Conservation (phyloP, 2,329 filamentous ascomycete genomes). For the Colletotrichum tropicicola region DNA sequence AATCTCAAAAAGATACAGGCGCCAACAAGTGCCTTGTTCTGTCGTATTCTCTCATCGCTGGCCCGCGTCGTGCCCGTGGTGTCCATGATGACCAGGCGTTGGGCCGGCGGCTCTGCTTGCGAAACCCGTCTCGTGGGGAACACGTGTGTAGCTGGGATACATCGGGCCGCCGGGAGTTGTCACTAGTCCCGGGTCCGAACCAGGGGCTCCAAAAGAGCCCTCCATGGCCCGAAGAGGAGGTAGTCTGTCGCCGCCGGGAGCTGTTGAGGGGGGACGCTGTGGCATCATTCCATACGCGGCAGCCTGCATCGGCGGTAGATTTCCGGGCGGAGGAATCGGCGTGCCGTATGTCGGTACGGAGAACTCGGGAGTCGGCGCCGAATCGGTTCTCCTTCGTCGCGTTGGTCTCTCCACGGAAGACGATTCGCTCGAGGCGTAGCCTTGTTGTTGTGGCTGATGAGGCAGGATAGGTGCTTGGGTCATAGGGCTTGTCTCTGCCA, state of each 20-base stretch:
- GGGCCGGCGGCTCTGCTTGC: conserved; percentile 20
- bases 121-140: conserved; percentile 32
- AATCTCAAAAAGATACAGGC: background rate
- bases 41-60: conserved; percentile 15
- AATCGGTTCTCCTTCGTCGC: conserved; percentile 57
- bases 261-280: conserved; percentile 47
- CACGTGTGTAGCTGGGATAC: conserved; percentile 28
- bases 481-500: conserved; percentile 48
- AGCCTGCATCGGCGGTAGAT: conserved; percentile 52
- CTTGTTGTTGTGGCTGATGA: conserved; percentile 35
- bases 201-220: conserved; percentile 32
- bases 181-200: background rate
- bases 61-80: conserved; percentile 17
- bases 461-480: conserved; percentile 37
- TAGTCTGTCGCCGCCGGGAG: conserved; percentile 51
- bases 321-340: conserved; percentile 41
- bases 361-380: conserved; percentile 50
- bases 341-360: conserved; percentile 49
- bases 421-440: conserved; percentile 50
- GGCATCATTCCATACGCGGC: conserved; percentile 46
- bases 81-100: conserved; percentile 8
- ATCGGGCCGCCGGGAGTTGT: conserved; percentile 18
- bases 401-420: conserved; percentile 55
- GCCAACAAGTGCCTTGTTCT: conserved; percentile 3
- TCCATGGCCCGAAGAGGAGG: conserved; percentile 60